Percentiles rank a stretch among this genome's conserved stretches.
phyloP scores from a whole-genome alignment of 129 eudicot genomes.

The Helianthus annuus region HanXRQr2.0-SUNRISE NC_035437.2:102020322-102020821 shows the following conservation, averaged over 20 bases:
- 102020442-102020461: not conserved
- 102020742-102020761: not conserved
- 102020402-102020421: constrained; percentile 1
- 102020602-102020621: not conserved
- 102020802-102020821: constrained; percentile 77
- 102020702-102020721: not conserved
- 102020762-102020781: constrained; percentile 4
- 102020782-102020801: constrained; percentile 72
- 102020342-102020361: no score
- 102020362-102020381: no score
- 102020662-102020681: not conserved
- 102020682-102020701: not conserved
- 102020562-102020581: constrained; percentile 81
- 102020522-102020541: constrained; percentile 72
- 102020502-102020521: constrained; percentile 55
- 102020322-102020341: no score
- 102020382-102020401: no score
- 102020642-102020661: not conserved
- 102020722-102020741: not conserved
- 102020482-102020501: constrained; percentile 57
- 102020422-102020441: no score
- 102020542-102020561: constrained; percentile 63
- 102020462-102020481: constrained; percentile 15
- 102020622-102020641: not conserved
- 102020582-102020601: constrained; percentile 21